Evolutionary conservation across 805 yeast genomes (phyloP).

Genomic region (Saccharomyces paradoxus): DNA sequence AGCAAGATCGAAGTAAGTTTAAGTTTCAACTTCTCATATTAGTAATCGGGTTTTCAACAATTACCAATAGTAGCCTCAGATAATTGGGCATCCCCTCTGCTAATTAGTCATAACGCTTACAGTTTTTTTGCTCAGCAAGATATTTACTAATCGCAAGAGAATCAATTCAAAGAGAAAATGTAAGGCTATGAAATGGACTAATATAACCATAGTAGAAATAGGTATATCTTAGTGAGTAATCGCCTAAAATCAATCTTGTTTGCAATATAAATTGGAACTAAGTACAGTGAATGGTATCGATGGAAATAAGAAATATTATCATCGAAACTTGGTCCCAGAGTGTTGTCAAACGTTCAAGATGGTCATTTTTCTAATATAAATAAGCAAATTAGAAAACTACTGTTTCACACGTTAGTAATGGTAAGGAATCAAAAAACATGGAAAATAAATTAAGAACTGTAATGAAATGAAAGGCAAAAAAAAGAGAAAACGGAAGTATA

Average conservation of each 20-base stretch:
- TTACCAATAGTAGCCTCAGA: no score
- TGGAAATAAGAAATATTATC: constrained; percentile 8
- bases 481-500: not conserved
- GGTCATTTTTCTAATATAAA: constrained; percentile 7
- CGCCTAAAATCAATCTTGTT: constrained; percentile 58
- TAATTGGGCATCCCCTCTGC: no score
- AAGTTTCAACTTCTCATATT: no score
- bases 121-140: no score
- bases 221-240: constrained; percentile 63
- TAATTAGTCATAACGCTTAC: no score
- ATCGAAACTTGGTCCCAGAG: constrained; percentile 69
- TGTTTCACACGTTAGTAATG: not conserved
- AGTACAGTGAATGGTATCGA: constrained; percentile 37
- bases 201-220: constrained; percentile 35
- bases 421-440: not conserved
- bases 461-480: not conserved
- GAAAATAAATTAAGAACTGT: not conserved
- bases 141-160: not conserved
- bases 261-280: constrained; percentile 84
- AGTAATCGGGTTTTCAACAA: no score
- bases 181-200: constrained; percentile 58
- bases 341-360: constrained; percentile 57
- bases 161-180: constrained; percentile 1
- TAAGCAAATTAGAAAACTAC: constrained; percentile 7
- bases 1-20: no score